These are phyloP conservation scores for Williopsis jadinii DNA, from an alignment of 1,139 yeast species.

Conservation along the genomic window DNA sequence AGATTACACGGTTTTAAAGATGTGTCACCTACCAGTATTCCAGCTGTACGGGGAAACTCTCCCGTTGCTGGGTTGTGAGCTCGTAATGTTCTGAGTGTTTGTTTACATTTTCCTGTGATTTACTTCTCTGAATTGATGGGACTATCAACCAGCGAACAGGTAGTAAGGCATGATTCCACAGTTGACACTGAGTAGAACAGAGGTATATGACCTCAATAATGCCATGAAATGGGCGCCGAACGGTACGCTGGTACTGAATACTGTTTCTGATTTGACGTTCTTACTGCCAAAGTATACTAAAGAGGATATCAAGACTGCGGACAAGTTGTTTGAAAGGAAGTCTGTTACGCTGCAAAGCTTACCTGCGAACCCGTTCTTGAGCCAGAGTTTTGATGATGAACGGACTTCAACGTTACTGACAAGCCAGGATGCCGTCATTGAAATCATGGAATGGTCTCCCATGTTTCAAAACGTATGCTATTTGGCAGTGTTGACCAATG, in stretches of 20 bases:
- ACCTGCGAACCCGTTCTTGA: constrained; percentile 8
- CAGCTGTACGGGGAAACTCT: too few relatives aligned
- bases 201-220: constrained; percentile 8
- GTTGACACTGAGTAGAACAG: constrained; percentile 11
- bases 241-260: constrained; percentile 20
- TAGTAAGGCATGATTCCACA: constrained; percentile 3
- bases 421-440: constrained; percentile 6
- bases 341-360: constrained; percentile 11
- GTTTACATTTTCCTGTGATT: not conserved
- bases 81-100: not conserved
- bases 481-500: constrained; percentile 16
- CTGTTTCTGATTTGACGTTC: constrained; percentile 14
- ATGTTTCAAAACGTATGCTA: constrained; percentile 8
- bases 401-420: constrained; percentile 11
- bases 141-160: not conserved
- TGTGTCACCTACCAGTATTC: not conserved
- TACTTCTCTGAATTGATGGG: too few relatives aligned
- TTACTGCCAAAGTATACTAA: constrained; percentile 19
- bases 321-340: constrained; percentile 11
- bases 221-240: constrained; percentile 17
- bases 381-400: constrained; percentile 14
- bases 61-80: too few relatives aligned
- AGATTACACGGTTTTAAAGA: too few relatives aligned
- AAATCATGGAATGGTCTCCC: constrained; percentile 19
- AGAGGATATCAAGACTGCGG: constrained; percentile 9